These are phyloP conservation scores for Epichloe brachyelytri DNA, from an alignment of 2,329 filamentous ascomycete species.

Conservation along the genomic window DNA sequence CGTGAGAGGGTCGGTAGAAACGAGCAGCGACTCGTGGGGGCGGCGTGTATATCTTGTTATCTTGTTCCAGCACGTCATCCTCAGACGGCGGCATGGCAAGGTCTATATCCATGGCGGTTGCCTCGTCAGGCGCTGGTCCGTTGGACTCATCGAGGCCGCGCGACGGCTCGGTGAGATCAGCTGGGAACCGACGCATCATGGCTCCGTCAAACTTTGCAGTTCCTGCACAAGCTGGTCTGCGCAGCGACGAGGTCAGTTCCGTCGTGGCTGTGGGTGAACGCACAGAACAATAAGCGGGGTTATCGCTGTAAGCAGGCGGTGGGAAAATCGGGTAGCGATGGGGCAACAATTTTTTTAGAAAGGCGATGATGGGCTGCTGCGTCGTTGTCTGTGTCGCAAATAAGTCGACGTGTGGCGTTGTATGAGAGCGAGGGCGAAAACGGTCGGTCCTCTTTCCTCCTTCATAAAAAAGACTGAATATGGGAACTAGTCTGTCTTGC, in stretches of 20 bases:
- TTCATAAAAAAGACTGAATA: too few relatives aligned
- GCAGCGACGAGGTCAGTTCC: constrained; percentile 1
- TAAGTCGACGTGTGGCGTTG: too few relatives aligned
- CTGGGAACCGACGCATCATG: constrained; percentile 30
- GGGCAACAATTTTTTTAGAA: too few relatives aligned
- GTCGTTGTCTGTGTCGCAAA: too few relatives aligned
- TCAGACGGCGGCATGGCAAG: constrained; percentile 26
- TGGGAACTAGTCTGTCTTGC: background rate
- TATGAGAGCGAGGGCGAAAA: too few relatives aligned
- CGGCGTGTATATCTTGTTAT: constrained; percentile 39
- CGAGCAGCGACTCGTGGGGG: constrained; percentile 67
- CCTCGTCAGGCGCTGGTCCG: constrained; percentile 17
- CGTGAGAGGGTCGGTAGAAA: constrained; percentile 56
- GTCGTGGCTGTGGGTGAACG: background rate
- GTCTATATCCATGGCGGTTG: constrained; percentile 21
- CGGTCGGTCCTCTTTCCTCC: too few relatives aligned
- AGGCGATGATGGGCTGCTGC: too few relatives aligned
- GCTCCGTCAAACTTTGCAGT: constrained; percentile 3
- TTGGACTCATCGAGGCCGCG: constrained; percentile 26
- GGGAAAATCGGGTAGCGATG: too few relatives aligned
- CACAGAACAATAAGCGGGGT: background rate
- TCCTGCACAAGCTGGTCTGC: background rate
- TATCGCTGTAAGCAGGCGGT: background rate
- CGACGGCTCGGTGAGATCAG: constrained; percentile 28
- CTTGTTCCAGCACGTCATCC: constrained; percentile 23